Base-by-base conservation (phyloP, 352 stramenopile species). In the Phytophthora macrochlamydospora region DNA sequence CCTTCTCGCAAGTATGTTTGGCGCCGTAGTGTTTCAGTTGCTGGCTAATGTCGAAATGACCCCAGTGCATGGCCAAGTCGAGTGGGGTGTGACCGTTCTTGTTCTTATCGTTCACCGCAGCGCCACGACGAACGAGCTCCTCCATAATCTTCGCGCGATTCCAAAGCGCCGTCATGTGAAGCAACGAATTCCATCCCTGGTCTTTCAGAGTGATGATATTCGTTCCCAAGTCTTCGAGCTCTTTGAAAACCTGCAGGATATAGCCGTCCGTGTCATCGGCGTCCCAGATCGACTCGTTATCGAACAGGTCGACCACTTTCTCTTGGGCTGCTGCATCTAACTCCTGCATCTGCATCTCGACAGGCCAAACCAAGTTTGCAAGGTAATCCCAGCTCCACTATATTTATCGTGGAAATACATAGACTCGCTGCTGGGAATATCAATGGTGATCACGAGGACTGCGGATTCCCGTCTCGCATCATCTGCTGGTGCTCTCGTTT, bases 241-340 rank as follows among this genome's bases (percentile, higher is more conserved):
- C 76, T 11, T 64, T 35, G 6, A 81, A 70, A 43, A 81, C 29
- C n/a, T 77, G 65, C 3, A 85, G 45, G 32, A 89, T 75, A 51
- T 75, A 76, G 18, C 76, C 75, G 43, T 89, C 79, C 7, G 72
- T 81, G 54, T 86, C 77, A 40, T 85, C 79, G 1, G 79, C 75
- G 29, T 89, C 75, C 79, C 79, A 89, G 51, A 86, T 54, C n/a
- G 61, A 58, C 51, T 89, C 78, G 52, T 86, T 83, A 51, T 84
- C 79, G 60, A 89, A 86, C 30, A 89, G 56, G 28, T 80, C 71
- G n/a, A 63, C n/a, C 29, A 83, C 55, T 38, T 76, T 71, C 62
- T 67, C 59, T 45, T 62, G 54, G 24, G 42, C 67, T 33, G 55
- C 38, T 30, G 38, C 61, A 56, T 70, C 51, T 43, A 75, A 29